Conservation (phyloP, 345 rosid species). For the Orychophragmus violaceus region DNA sequence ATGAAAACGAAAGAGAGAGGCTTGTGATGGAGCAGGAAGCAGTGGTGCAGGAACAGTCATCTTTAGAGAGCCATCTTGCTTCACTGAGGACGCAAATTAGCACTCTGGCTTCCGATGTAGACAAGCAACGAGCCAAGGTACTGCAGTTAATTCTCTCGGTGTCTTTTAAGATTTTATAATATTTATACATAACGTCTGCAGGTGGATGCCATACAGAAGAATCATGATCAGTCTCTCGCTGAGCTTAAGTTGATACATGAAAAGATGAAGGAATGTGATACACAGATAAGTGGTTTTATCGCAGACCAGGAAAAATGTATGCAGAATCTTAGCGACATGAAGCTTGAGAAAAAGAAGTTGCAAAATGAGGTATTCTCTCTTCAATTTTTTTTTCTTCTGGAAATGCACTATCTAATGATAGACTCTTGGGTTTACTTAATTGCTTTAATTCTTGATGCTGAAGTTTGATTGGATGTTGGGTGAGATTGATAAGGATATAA, state of each 20-base stretch:
- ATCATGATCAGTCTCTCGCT: slow-evolving; percentile 50
- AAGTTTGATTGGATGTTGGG: background rate
- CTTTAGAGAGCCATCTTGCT: slow-evolving; percentile 66
- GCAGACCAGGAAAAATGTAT: slow-evolving; percentile 70
- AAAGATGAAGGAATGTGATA: slow-evolving; percentile 88
- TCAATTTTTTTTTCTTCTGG: background rate
- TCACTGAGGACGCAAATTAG: slow-evolving; percentile 53
- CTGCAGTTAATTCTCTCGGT: slow-evolving; percentile 7
- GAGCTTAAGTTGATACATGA: slow-evolving; percentile 55
- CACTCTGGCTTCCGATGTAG: slow-evolving; percentile 53
- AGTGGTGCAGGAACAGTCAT: slow-evolving; percentile 49
- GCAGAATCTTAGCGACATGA: slow-evolving; percentile 54
- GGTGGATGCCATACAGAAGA: slow-evolving; percentile 49
- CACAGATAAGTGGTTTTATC: slow-evolving; percentile 60
- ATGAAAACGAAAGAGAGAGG: slow-evolving; percentile 71
- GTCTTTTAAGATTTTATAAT: background rate
- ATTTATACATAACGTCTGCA: slow-evolving; percentile 27
- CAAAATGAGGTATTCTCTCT: slow-evolving; percentile 76
- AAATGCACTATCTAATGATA: background rate
- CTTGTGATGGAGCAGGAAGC: slow-evolving; percentile 87
- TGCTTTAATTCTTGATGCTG: background rate
- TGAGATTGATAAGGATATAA: background rate
- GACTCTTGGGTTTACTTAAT: background rate
- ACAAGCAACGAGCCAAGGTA: slow-evolving; percentile 62
- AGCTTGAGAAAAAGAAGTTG: slow-evolving; percentile 76